Conservation (phyloP, 2,329 filamentous ascomycete species). For the Fusarium domesticum region DNA sequence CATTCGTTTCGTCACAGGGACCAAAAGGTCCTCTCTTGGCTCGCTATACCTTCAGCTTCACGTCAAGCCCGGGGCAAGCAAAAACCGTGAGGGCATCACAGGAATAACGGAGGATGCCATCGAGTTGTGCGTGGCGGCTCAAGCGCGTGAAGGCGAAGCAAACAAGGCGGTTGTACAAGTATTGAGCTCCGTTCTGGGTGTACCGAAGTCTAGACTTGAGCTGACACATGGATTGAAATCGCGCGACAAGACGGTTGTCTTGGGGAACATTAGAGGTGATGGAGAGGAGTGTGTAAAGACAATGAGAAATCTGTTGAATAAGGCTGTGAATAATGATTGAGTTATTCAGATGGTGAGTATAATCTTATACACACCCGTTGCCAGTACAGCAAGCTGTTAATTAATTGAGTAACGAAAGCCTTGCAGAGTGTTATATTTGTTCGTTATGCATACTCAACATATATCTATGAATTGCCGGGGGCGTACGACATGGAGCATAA, state of each 20-base stretch:
- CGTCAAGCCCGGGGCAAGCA: slow-evolving; percentile 64
- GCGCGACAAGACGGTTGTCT: slow-evolving; percentile 58
- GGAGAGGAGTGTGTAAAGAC: slow-evolving; percentile 28
- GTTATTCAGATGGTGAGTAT: no score
- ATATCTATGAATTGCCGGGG: no score
- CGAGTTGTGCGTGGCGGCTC: slow-evolving; percentile 64
- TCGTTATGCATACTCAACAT: no score
- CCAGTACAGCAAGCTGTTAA: no score
- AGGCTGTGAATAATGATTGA: slow-evolving; percentile 18
- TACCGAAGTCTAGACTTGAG: slow-evolving; percentile 62
- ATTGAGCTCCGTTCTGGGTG: slow-evolving; percentile 56
- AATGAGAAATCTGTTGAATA: slow-evolving; percentile 30
- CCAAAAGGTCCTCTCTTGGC: slow-evolving; percentile 44
- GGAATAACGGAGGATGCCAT: slow-evolving; percentile 55
- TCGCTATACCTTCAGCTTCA: slow-evolving; percentile 61
- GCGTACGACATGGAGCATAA: no score
- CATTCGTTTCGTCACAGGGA: slow-evolving; percentile 47
- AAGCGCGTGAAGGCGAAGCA: slow-evolving; percentile 63
- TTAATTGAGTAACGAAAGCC: no score
- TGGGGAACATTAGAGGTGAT: slow-evolving; percentile 36
- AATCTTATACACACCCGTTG: no score
- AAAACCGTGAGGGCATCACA: slow-evolving; percentile 58
- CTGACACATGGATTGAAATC: slow-evolving; percentile 63
- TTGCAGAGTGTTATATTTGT: no score
- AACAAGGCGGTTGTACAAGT: slow-evolving; percentile 64